Evolutionary conservation across 1,284 basidiomycete species (phyloP).

Genomic region (Trichosporon sp.): DNA sequence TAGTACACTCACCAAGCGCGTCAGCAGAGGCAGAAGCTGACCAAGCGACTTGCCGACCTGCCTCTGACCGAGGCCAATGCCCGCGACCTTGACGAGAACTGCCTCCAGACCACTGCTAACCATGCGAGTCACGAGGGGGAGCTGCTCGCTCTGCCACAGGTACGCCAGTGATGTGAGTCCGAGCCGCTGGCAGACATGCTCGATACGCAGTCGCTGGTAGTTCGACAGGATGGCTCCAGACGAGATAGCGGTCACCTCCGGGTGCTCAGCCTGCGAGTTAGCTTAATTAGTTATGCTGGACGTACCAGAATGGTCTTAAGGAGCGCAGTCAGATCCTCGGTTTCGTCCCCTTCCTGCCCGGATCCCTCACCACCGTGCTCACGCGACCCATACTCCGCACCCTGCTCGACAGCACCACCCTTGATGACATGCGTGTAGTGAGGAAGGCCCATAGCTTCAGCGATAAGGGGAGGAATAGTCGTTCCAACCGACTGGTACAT

Average conservation of each 20-base stretch:
- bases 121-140: conserved; percentile 81
- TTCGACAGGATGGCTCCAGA: conserved; percentile 96
- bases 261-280: conserved; percentile 61
- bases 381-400: conserved; percentile 72
- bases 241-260: conserved; percentile 80
- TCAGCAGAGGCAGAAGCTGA: conserved; percentile 69
- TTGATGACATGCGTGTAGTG: conserved; percentile 75
- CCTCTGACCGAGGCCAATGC: conserved; percentile 73
- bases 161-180: conserved; percentile 76
- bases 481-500: conserved; percentile 98
- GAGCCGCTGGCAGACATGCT: conserved; percentile 92
- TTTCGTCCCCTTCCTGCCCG: conserved; percentile 79
- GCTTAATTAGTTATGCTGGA: conserved; percentile 50
- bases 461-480: conserved; percentile 83
- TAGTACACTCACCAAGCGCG: conserved; percentile 60
- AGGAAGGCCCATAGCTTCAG: conserved; percentile 77
- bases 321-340: conserved; percentile 85
- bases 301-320: conserved; percentile 72
- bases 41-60: conserved; percentile 76
- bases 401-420: conserved; percentile 75
- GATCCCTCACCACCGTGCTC: conserved; percentile 42
- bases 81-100: conserved; percentile 92
- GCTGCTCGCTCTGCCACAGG: conserved; percentile 91
- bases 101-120: conserved; percentile 71
- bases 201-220: conserved; percentile 93